These are phyloP conservation scores for Mortierella claussenii DNA, from an alignment of 192 early-diverging fungal species.

Conservation along the genomic window DNA sequence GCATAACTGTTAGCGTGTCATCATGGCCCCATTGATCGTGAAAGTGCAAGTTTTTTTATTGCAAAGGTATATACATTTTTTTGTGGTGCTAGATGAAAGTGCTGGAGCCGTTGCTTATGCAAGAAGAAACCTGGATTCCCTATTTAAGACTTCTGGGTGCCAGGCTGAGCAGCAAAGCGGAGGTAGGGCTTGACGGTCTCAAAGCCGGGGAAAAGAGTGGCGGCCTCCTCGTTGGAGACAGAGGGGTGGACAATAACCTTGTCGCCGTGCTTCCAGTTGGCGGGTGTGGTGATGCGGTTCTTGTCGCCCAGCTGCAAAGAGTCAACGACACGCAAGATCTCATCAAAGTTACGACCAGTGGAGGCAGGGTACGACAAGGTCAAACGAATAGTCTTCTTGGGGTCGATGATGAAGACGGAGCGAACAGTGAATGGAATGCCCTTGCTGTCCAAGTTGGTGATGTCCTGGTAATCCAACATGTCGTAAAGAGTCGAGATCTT, in stretches of 20 bases:
- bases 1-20: too few species aligned
- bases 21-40: too few species aligned
- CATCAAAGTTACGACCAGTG: constrained; percentile 95
- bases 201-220: constrained; percentile 84
- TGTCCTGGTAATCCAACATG: constrained; percentile 97
- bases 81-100: too few species aligned
- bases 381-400: constrained; percentile 88
- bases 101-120: too few species aligned
- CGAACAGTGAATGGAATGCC: constrained; percentile 97
- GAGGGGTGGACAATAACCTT: constrained; percentile 94
- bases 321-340: constrained; percentile 94
- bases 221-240: constrained; percentile 86
- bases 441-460: constrained; percentile 85
- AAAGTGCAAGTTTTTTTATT: too few species aligned
- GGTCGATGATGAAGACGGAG: constrained; percentile 95
- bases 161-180: constrained; percentile 68
- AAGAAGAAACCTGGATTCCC: too few species aligned
- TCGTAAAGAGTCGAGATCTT: constrained; percentile 91
- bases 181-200: constrained; percentile 88
- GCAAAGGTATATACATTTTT: too few species aligned
- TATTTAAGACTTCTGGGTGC: too few species aligned
- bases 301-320: constrained; percentile 92
- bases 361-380: constrained; percentile 95
- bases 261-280: constrained; percentile 88
- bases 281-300: constrained; percentile 93